Evolutionary conservation across 306 rosid genomes (phyloP).

Genomic region (Calophaca sinica): DNA sequence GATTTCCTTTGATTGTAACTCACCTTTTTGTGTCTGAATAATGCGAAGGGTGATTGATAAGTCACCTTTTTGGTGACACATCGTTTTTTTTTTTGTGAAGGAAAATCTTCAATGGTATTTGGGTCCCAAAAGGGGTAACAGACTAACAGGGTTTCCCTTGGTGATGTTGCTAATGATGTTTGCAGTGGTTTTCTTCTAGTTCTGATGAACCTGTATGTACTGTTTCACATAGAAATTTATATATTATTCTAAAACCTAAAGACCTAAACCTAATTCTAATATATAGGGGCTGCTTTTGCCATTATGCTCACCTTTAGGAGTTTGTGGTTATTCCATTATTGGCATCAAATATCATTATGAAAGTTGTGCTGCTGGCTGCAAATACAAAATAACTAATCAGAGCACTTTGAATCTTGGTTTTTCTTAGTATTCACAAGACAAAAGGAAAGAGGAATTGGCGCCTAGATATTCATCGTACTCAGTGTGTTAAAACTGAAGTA

Average conservation of each 20-base stretch:
- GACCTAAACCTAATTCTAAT: conserved; percentile 33
- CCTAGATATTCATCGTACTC: conserved; percentile 37
- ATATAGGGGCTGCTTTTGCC: conserved; percentile 22
- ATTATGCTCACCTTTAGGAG: conserved; percentile 32
- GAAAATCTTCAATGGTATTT: conserved; percentile 3
- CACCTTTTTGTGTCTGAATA: background rate
- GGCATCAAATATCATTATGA: conserved; percentile 32
- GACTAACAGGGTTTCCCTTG: background rate
- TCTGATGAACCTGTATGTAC: conserved; percentile 15
- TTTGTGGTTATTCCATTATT: conserved; percentile 12
- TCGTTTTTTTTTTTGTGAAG: background rate
- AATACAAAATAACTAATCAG: conserved; percentile 27
- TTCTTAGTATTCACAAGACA: conserved; percentile 20
- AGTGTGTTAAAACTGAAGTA: conserved; percentile 17
- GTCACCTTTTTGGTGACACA: background rate
- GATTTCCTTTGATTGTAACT: conserved; percentile 6
- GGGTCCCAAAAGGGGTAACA: background rate
- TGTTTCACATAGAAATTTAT: background rate
- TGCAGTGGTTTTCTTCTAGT: conserved; percentile 6
- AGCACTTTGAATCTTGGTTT: background rate
- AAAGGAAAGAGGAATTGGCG: conserved; percentile 26
- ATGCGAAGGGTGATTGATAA: conserved; percentile 2
- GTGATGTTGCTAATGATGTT: background rate
- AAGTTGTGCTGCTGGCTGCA: conserved; percentile 32
- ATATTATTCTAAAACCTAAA: conserved; percentile 8